Evolutionary conservation across 148 eudicot genomes (phyloP).

Genomic region (Rhododendron ovatum): DNA sequence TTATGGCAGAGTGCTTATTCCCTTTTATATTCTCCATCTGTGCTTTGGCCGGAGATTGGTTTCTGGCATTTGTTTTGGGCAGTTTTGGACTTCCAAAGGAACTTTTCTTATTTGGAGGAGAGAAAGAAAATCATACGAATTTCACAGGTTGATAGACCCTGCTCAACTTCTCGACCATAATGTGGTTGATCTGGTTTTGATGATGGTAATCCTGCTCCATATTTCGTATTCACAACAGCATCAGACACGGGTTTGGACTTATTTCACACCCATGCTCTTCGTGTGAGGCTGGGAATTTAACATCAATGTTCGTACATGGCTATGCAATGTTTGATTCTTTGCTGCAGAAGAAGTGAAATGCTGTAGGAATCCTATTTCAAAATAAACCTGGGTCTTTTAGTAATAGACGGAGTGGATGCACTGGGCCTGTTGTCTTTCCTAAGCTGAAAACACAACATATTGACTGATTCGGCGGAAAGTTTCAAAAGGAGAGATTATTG

Average conservation of each 20-base stretch:
- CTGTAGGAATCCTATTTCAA: not conserved
- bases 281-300: not conserved
- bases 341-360: not conserved
- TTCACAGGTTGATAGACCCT: not conserved
- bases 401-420: not conserved
- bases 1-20: slow-evolving; percentile 60
- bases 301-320: not conserved
- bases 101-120: slow-evolving; percentile 30
- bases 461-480: not conserved
- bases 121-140: slow-evolving; percentile 28
- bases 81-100: slow-evolving; percentile 45
- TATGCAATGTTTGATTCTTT: not conserved
- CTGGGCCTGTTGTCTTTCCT: not conserved
- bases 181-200: not conserved
- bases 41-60: slow-evolving; percentile 72
- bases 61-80: slow-evolving; percentile 58
- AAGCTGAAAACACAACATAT: not conserved
- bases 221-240: not conserved
- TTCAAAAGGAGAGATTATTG: not conserved
- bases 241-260: not conserved
- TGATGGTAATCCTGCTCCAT: not conserved
- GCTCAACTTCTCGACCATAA: not conserved
- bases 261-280: not conserved
- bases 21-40: slow-evolving; percentile 50
- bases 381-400: not conserved